Evolutionary conservation across 768 basidiomycete species (phyloP).

Genomic region (Leccinum obscurum): DNA sequence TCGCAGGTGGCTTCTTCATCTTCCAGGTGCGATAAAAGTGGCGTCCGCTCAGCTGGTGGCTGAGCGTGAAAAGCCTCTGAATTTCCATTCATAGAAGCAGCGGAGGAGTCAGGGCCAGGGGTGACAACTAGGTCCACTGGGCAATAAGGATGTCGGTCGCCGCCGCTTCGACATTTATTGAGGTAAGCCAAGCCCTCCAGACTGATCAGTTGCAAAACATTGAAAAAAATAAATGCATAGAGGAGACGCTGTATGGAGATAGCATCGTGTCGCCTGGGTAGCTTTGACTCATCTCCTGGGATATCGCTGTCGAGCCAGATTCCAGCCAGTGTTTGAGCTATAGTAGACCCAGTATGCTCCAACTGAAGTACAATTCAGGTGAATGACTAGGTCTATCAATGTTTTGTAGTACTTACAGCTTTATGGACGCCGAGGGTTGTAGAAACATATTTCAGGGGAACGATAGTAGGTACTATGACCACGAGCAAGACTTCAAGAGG

Average conservation of each 20-base stretch:
- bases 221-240: conserved; percentile 55
- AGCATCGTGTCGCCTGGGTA: conserved; percentile 29
- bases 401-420: conserved; percentile 48
- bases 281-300: conserved; percentile 5
- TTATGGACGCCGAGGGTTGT: conserved; percentile 81
- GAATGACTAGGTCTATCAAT: background rate
- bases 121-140: conserved; percentile 12
- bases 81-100: conserved; percentile 1
- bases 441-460: conserved; percentile 69
- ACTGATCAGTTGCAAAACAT: conserved; percentile 54
- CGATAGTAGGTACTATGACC: conserved; percentile 71
- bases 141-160: conserved; percentile 16
- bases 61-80: background rate
- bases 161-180: conserved; percentile 41
- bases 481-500: conserved; percentile 60
- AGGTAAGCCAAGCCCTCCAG: conserved; percentile 51
- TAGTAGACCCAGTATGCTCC: conserved; percentile 72
- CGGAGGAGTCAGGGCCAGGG: background rate
- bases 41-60: conserved; percentile 12
- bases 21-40: conserved; percentile 11
- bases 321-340: conserved; percentile 74
- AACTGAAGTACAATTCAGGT: conserved; percentile 41
- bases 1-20: conserved; percentile 5
- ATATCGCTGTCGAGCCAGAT: conserved; percentile 52
- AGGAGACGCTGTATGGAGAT: conserved; percentile 55